Percentiles rank a stretch among this genome's conserved stretches.
These are phyloP conservation scores for Colletotrichum limetticola DNA, from an alignment of 2,329 filamentous ascomycete genomes.

Conservation along the genomic window DNA sequence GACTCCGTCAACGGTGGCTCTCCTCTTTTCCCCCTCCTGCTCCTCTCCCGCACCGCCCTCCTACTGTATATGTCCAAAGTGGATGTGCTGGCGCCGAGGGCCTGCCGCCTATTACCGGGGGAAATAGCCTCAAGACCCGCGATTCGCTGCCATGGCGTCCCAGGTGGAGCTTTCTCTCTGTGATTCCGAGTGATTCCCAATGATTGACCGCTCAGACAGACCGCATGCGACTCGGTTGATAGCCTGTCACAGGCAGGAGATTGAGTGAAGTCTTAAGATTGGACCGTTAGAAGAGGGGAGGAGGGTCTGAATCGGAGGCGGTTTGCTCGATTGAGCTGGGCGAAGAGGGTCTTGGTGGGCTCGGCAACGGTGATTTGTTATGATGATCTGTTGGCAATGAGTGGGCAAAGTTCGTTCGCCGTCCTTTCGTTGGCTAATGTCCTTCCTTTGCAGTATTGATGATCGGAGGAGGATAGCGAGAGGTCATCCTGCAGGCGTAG, in stretches of 20 bases:
- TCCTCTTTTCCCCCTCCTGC: background rate
- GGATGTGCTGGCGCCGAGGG: conserved; percentile 8
- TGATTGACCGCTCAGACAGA: conserved; percentile 28
- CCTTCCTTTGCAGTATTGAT: background rate
- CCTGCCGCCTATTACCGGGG: conserved; percentile 2
- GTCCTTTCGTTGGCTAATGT: conserved; percentile 13
- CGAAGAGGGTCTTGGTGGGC: conserved; percentile 11
- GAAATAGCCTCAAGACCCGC: conserved; percentile 32
- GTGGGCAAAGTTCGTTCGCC: conserved; percentile 13
- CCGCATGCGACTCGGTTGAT: conserved; percentile 14
- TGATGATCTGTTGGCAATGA: conserved; percentile 28
- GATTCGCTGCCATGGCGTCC: conserved; percentile 39
- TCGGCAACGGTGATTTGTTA: conserved; percentile 32
- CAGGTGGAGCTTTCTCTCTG: conserved; percentile 27
- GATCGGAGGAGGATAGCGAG: background rate
- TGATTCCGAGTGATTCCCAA: conserved; percentile 28
- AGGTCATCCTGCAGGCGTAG: too few species aligned
- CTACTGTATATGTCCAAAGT: background rate
- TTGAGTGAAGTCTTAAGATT: conserved; percentile 44
- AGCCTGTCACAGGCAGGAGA: conserved; percentile 44
- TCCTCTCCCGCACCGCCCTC: background rate
- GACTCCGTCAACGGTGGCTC: background rate
- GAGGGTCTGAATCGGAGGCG: background rate
- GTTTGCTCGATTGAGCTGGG: background rate
- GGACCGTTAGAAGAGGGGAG: conserved; percentile 35